phyloP scores from a whole-genome alignment of 768 basidiomycete genomes.

The Phylloporus sp. region DNA sequence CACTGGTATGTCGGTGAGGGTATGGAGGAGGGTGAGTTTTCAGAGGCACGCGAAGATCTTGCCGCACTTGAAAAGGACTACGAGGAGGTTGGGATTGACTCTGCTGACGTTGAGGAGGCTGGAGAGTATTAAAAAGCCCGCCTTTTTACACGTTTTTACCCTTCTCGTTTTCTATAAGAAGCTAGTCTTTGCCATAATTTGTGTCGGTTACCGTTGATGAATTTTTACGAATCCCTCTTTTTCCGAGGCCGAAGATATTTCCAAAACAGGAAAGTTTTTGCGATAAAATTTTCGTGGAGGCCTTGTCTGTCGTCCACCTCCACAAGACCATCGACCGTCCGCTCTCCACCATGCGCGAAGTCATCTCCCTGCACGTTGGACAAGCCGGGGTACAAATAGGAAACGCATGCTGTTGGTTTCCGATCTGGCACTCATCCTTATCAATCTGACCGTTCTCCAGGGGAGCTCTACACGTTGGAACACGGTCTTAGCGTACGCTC shows the following conservation, averaged over 20 bases:
- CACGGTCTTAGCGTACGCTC: constrained; percentile 87
- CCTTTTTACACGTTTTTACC: constrained; percentile 6
- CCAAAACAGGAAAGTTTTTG: constrained; percentile 19
- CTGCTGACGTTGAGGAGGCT: constrained; percentile 48
- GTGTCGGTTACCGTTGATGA: constrained; percentile 30
- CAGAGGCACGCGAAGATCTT: constrained; percentile 97
- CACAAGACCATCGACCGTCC: constrained; percentile 6
- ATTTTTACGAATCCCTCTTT: constrained; percentile 30
- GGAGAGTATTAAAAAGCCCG: constrained; percentile 40
- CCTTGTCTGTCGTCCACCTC: neutral
- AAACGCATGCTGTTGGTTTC: constrained; percentile 88
- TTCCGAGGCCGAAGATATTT: constrained; percentile 18
- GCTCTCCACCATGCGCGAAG: constrained; percentile 68
- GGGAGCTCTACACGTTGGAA: constrained; percentile 98
- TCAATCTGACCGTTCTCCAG: constrained; percentile 37
- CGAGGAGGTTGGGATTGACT: constrained; percentile 72
- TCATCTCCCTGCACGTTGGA: constrained; percentile 94
- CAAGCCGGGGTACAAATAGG: constrained; percentile 95
- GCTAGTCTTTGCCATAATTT: constrained; percentile 31
- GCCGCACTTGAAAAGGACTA: constrained; percentile 99
- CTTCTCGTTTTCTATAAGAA: constrained; percentile 22
- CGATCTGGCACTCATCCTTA: constrained; percentile 4
- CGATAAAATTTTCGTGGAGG: constrained; percentile 21
- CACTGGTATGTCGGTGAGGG: constrained; percentile 74
- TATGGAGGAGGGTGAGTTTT: constrained; percentile 95